Conservation (phyloP, 2,329 filamentous ascomycete genomes). For the Fusarium illudens region DNA sequence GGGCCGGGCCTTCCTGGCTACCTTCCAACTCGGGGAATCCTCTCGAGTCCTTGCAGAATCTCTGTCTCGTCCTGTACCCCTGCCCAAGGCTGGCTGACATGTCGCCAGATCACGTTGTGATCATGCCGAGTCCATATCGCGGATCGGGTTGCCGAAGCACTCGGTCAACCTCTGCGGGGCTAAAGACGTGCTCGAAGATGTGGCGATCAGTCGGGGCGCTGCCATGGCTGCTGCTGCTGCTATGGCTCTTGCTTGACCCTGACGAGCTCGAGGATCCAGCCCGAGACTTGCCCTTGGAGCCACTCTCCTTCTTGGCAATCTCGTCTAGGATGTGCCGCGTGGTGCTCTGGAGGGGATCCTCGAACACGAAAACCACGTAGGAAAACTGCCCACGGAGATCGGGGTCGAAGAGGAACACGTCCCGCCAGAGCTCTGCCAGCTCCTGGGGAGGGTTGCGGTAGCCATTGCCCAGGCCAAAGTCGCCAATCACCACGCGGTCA, state of each 20-base stretch:
- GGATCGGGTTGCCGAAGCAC: slow-evolving; percentile 62
- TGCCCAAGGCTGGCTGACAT: neutral
- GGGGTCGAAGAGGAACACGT: slow-evolving; percentile 69
- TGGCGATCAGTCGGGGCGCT: slow-evolving; percentile 56
- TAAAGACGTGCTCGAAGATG: slow-evolving; percentile 64
- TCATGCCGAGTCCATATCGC: slow-evolving; percentile 62
- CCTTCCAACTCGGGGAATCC: slow-evolving; percentile 6
- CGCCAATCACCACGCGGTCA: slow-evolving; percentile 66
- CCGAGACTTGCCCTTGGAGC: slow-evolving; percentile 48
- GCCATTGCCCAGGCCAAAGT: slow-evolving; percentile 70
- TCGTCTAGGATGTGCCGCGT: slow-evolving; percentile 63
- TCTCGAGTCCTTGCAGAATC: slow-evolving; percentile 4
- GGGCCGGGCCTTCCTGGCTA: slow-evolving; percentile 17
- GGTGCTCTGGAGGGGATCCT: slow-evolving; percentile 64
- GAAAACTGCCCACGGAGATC: slow-evolving; percentile 69
- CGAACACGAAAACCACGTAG: slow-evolving; percentile 71
- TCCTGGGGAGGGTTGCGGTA: slow-evolving; percentile 72
- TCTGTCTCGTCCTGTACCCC: slow-evolving; percentile 3
- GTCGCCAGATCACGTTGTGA: slow-evolving; percentile 50
- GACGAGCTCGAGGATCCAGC: slow-evolving; percentile 41
- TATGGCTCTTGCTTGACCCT: slow-evolving; percentile 42
- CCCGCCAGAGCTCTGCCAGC: slow-evolving; percentile 71
- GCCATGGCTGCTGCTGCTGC: slow-evolving; percentile 40
- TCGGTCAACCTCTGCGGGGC: slow-evolving; percentile 57
- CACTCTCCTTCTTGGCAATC: slow-evolving; percentile 60